Percentiles rank a stretch among this genome's conserved stretches.
These are phyloP conservation scores for Sutorius australiensis DNA, from an alignment of 768 basidiomycete species.

Conservation along the genomic window DNA sequence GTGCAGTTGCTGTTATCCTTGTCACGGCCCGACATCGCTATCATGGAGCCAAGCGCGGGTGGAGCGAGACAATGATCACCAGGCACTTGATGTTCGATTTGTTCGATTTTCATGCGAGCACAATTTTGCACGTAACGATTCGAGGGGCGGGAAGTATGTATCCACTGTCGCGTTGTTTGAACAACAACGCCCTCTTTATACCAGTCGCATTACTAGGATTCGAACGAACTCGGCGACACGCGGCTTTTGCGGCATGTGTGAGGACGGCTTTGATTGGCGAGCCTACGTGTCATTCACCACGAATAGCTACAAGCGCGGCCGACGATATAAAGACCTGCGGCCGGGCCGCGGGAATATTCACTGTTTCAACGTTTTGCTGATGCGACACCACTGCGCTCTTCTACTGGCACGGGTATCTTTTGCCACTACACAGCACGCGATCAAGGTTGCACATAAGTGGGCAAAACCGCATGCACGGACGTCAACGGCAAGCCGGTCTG, in stretches of 20 bases:
- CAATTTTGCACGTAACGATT: neutral
- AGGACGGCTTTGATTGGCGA: neutral
- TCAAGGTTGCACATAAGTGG: slow-evolving; percentile 40
- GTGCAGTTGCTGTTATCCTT: neutral
- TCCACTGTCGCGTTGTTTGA: too few species aligned
- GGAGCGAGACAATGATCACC: neutral
- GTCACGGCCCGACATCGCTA: neutral
- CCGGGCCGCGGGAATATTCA: too few species aligned
- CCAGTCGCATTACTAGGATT: neutral
- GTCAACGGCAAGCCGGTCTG: slow-evolving; percentile 39
- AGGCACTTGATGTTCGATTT: slow-evolving; percentile 1
- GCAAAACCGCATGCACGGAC: slow-evolving; percentile 51
- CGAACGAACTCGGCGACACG: neutral
- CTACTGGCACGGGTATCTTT: neutral
- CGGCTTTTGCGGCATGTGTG: neutral
- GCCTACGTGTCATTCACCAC: slow-evolving; percentile 4
- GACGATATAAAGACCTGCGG: neutral
- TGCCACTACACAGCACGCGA: neutral
- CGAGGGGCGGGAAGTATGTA: neutral
- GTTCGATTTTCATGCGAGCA: neutral
- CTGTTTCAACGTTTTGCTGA: too few species aligned
- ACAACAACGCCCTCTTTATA: neutral
- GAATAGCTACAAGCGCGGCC: neutral
- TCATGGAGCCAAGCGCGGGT: neutral
- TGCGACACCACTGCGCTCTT: too few species aligned